phyloP scores from a whole-genome alignment of 1,284 basidiomycete species.

The Serendipita sp. region DNA sequence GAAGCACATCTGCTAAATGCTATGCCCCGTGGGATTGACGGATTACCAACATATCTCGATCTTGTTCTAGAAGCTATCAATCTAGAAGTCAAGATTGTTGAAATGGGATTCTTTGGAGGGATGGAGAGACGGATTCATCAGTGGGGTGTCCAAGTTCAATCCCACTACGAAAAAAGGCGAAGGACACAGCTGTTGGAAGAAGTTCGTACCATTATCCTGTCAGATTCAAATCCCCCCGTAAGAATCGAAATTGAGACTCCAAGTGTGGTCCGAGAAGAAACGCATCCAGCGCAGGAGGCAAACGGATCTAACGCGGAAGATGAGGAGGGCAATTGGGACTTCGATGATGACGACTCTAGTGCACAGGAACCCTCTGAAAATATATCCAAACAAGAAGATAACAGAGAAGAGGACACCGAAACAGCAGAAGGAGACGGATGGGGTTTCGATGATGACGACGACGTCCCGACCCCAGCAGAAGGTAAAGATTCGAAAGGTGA shows the following conservation, averaged over 20 bases:
- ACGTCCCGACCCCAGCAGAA: background rate
- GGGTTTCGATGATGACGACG: constrained; percentile 14
- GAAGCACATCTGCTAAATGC: constrained; percentile 50
- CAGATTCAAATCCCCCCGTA: constrained; percentile 12
- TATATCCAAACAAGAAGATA: background rate
- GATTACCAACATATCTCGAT: constrained; percentile 46
- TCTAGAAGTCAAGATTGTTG: constrained; percentile 46
- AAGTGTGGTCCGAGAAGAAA: constrained; percentile 26
- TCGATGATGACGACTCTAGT: constrained; percentile 15
- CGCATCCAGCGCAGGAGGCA: constrained; percentile 16
- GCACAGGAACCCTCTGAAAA: background rate
- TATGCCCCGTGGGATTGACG: constrained; percentile 45
- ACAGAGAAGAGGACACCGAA: background rate
- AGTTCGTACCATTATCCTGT: constrained; percentile 35
- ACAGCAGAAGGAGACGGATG: constrained; percentile 14
- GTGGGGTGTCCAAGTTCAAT: constrained; percentile 48
- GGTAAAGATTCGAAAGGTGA: background rate
- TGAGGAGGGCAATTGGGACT: constrained; percentile 32
- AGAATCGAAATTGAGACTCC: constrained; percentile 20
- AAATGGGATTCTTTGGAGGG: constrained; percentile 32
- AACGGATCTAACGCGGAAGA: constrained; percentile 3
- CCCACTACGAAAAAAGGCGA: constrained; percentile 61
- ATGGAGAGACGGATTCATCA: constrained; percentile 33
- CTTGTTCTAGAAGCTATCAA: constrained; percentile 38
- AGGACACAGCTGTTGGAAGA: constrained; percentile 46